These are phyloP conservation scores for Fusarium papillatum DNA, from an alignment of 2,329 filamentous ascomycete genomes.

Conservation along the genomic window DNA sequence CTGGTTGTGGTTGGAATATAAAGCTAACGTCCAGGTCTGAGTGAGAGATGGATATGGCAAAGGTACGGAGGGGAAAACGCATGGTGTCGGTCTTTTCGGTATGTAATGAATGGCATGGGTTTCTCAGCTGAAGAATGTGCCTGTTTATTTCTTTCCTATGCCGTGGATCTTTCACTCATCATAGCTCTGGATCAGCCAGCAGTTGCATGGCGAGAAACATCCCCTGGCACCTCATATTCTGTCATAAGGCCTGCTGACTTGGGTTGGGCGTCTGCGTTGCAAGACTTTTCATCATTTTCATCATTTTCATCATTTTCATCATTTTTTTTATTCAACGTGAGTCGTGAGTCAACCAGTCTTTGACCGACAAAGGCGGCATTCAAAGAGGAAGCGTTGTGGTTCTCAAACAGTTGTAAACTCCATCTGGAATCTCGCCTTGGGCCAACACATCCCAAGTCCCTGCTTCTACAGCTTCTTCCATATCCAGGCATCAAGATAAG, in stretches of 20 bases:
- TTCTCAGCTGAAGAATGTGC: background rate
- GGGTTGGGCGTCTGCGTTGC: background rate
- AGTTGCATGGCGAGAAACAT: background rate
- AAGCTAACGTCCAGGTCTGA: background rate
- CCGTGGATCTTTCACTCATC: background rate
- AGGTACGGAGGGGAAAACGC: background rate
- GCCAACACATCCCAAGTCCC: background rate
- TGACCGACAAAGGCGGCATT: background rate
- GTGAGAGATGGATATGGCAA: background rate
- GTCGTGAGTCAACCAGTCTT: background rate
- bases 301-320: no score
- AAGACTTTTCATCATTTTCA: no score
- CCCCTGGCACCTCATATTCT: background rate
- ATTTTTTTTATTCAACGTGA: background rate
- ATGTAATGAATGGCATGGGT: background rate
- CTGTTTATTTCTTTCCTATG: background rate
- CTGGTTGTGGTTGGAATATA: background rate
- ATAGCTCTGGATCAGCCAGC: background rate
- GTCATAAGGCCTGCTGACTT: background rate
- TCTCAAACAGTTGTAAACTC: background rate
- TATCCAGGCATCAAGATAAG: background rate
- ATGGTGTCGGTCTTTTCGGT: background rate
- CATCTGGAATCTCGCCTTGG: background rate
- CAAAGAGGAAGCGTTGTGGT: background rate
- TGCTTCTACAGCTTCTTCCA: background rate